Percentiles rank a stretch among this genome's conserved stretches.
Conservation (phyloP, 495 filamentous ascomycete genomes). For the Pyrenopolyporus hunteri region DNA sequence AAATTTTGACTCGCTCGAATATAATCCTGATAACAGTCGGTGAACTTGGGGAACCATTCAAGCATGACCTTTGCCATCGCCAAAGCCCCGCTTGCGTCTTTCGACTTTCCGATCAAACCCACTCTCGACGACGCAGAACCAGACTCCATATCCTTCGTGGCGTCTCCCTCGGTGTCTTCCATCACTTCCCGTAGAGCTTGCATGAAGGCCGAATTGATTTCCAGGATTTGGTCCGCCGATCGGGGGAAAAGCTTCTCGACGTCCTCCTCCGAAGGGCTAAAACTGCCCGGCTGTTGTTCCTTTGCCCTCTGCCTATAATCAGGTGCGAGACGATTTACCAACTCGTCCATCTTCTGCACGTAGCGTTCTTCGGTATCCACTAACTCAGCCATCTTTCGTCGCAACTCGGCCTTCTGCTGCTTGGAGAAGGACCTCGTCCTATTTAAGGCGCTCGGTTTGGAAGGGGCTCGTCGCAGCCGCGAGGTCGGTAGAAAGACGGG, state of each 20-base stretch:
- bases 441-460: constrained; percentile 78
- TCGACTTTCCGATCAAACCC: constrained; percentile 52
- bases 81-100: constrained; percentile 74
- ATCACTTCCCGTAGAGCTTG: constrained; percentile 73
- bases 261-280: constrained; percentile 73
- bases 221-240: constrained; percentile 75
- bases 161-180: constrained; percentile 82
- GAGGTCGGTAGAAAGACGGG: constrained; percentile 87
- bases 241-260: constrained; percentile 80
- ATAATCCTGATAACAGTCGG: constrained; percentile 87
- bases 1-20: constrained; percentile 85
- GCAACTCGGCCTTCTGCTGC: constrained; percentile 80
- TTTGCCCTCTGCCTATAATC: constrained; percentile 75
- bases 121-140: constrained; percentile 45
- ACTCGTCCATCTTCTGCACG: constrained; percentile 79
- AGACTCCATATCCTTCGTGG: constrained; percentile 67
- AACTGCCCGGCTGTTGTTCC: constrained; percentile 61
- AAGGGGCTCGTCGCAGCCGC: constrained; percentile 84
- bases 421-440: constrained; percentile 73
- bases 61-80: constrained; percentile 78
- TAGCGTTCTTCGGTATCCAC: constrained; percentile 95
- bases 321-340: constrained; percentile 75
- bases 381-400: constrained; percentile 88
- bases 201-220: constrained; percentile 80
- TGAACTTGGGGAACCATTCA: constrained; percentile 91